These are phyloP conservation scores for Pestalotiopsis sp. DNA, from an alignment of 2,329 filamentous ascomycete species.

Conservation along the genomic window DNA sequence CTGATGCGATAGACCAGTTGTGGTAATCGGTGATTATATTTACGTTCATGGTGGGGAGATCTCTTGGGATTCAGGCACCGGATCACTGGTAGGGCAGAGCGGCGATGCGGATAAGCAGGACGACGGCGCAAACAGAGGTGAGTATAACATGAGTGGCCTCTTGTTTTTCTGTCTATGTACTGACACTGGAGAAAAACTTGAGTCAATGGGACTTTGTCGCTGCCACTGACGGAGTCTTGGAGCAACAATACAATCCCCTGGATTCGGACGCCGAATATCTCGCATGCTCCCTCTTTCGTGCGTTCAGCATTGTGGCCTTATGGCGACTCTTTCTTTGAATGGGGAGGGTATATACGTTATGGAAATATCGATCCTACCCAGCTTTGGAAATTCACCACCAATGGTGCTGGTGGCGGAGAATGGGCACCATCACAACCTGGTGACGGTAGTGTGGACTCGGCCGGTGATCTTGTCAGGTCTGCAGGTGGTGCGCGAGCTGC, in stretches of 20 bases:
- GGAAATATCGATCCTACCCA: not conserved
- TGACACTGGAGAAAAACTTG: not conserved
- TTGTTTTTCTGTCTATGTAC: not conserved
- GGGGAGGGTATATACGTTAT: not conserved
- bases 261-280: not conserved
- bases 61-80: not conserved
- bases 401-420: not conserved
- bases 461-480: not conserved
- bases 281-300: not conserved
- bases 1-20: not conserved
- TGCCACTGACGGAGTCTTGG: not conserved
- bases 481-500: not conserved
- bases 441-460: not conserved
- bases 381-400: not conserved
- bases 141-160: not conserved
- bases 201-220: not conserved
- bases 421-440: not conserved
- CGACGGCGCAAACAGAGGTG: not conserved
- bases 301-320: not conserved
- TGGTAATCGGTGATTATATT: not conserved
- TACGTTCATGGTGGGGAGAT: not conserved
- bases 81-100: not conserved
- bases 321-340: not conserved
- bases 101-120: not conserved
- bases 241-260: not conserved